A percentile compares a stretch with the other conserved stretches of the same genome.
phyloP scores from a whole-genome alignment of 2,329 filamentous ascomycete genomes.

The Aspergillus brunneoviolaceus region DNA sequence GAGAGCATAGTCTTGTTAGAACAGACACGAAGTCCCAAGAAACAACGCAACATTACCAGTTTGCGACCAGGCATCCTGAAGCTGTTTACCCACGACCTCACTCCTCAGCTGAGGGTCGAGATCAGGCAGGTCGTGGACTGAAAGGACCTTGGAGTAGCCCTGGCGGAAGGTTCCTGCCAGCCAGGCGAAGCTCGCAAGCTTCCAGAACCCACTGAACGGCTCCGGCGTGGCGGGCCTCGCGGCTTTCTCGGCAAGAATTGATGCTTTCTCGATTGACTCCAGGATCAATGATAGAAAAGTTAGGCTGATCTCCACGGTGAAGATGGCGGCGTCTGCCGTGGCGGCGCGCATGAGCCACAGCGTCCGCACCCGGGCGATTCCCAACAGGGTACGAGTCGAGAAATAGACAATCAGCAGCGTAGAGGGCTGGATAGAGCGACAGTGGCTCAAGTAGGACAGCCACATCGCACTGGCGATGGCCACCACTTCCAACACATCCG shows the following conservation, averaged over 20 bases:
- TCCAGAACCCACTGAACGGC: slow-evolving; percentile 48
- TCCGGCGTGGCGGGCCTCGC: slow-evolving; percentile 38
- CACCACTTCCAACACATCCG: slow-evolving; percentile 3
- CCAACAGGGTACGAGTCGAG: slow-evolving; percentile 41
- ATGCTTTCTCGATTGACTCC: slow-evolving; percentile 44
- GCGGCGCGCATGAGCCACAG: slow-evolving; percentile 27
- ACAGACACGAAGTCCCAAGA: not conserved
- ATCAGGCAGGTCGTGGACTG: slow-evolving; percentile 43
- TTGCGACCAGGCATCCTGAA: not conserved
- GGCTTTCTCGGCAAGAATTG: slow-evolving; percentile 24
- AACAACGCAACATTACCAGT: not conserved
- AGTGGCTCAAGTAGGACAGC: slow-evolving; percentile 29
- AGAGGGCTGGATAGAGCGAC: slow-evolving; percentile 27
- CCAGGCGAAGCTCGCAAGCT: slow-evolving; percentile 51
- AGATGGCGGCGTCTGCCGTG: slow-evolving; percentile 26
- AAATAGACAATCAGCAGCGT: slow-evolving; percentile 41
- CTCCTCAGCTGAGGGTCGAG: slow-evolving; percentile 26
- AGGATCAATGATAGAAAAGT: slow-evolving; percentile 22
- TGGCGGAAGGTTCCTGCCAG: slow-evolving; percentile 45
- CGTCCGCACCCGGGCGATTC: slow-evolving; percentile 43
- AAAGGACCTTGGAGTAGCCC: slow-evolving; percentile 45
- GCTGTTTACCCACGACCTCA: not conserved
- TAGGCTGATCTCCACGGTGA: slow-evolving; percentile 39
- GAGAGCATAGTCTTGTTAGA: not conserved
- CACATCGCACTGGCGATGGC: not conserved